Evolutionary conservation across 2,329 filamentous ascomycete genomes (phyloP), one percentile per base, ranked within the genome.

Genomic region (Alternaria brassicicola): DNA sequence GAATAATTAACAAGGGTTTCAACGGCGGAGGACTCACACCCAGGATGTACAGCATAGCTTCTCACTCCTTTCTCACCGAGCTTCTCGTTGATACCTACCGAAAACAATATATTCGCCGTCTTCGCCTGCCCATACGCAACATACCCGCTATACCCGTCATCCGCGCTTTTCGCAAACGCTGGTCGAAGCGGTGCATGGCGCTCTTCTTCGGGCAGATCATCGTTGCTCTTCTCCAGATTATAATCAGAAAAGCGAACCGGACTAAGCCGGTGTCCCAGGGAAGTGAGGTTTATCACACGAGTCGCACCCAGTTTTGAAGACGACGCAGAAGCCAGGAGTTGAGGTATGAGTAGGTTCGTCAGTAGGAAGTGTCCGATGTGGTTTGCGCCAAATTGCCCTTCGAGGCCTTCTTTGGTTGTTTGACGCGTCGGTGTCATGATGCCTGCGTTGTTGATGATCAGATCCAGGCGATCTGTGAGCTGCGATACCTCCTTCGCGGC

Each of bases 331-430:
- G 53, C 42, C 15, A 77, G 65, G 26, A 84, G 67, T 1, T 70
- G 71, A 1, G 78, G 78, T 9, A 81, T 63, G 1, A 84, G 71
- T 1, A 81, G 66, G 31, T 78, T 79, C 7, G 77, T 81, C 8
- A 84, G 64, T 0, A 83, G 70, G 7, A 81, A 80, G 59, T 82
- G 82, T 3, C 80, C 82, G 35, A 83, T 68, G 61, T 83, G 79
- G 57, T 83, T 82, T 4, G 74, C 78, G 21, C 79, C 82, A 47
- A 83, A 80, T 53, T 83, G 80, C 7, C 78, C 72, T 66, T 84
- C 81, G 55, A 81, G 80, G n/a, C 78, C 79, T 42, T 83, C 79
- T 25, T 68, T 63, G 0, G 81, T 82, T 0, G 66, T 61, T 8
- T 65, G 69, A 2, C 57, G 63, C 17, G 50, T 65, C 6, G 55